Evolutionary conservation across 2,329 filamentous ascomycete species (phyloP).

Genomic region (Fusarium pseudocircinatum): DNA sequence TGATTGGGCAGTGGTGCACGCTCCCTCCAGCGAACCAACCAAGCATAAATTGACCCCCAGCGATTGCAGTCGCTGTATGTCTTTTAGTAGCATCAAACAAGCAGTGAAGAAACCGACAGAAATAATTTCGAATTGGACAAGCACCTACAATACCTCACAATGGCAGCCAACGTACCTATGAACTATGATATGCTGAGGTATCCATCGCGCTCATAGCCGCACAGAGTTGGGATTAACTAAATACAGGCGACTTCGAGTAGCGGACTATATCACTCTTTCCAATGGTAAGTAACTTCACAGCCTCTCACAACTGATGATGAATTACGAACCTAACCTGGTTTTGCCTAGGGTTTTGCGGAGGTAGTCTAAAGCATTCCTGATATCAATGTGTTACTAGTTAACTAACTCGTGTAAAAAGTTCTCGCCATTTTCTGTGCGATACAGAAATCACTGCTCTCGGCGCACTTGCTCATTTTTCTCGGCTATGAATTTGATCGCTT

Average conservation of each 20-base stretch:
- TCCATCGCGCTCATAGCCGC: fast-evolving
- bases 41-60: not conserved
- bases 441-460: not conserved
- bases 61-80: not conserved
- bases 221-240: not conserved
- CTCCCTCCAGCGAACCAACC: fast-evolving
- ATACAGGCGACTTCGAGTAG: not conserved
- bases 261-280: not conserved
- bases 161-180: not conserved
- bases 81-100: not conserved
- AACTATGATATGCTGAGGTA: not conserved
- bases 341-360: not conserved
- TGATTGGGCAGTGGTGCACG: not conserved
- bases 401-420: not conserved
- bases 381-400: too few relatives aligned
- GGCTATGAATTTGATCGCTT: not conserved
- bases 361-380: not conserved
- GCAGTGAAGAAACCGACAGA: not conserved
- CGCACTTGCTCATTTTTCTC: not conserved
- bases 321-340: not conserved
- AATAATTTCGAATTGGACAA: not conserved
- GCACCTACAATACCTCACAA: not conserved
- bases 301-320: too few relatives aligned
- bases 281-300: not conserved
- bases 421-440: not conserved